A percentile compares a stretch with the other conserved stretches of the same genome.
These are phyloP conservation scores for Acanthamoeba sp. DNA, from an alignment of 208 protist species.

Conservation along the genomic window DNA sequence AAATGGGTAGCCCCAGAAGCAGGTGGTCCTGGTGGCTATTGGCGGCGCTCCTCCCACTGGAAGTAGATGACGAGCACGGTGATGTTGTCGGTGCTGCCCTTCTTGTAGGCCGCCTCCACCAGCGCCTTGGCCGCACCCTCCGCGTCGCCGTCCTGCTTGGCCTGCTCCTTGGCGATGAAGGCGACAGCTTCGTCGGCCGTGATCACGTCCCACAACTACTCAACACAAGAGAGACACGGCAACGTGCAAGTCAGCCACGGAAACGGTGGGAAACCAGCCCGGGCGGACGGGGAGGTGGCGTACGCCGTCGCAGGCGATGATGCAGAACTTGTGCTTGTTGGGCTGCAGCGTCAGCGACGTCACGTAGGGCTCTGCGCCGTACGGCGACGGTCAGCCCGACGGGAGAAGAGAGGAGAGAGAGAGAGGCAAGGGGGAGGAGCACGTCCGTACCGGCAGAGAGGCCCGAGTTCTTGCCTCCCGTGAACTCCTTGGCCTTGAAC, in stretches of 20 bases:
- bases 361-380: conserved; percentile 31
- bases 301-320: conserved; percentile 62
- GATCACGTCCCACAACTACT: conserved; percentile 62
- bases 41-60: conserved; percentile 10
- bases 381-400: not conserved
- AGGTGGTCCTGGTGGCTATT: too few species aligned
- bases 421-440: not conserved
- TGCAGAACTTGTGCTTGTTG: conserved; percentile 57
- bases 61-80: conserved; percentile 42
- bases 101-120: conserved; percentile 56
- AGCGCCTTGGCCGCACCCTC: conserved; percentile 54
- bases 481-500: conserved; percentile 68
- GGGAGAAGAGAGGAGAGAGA: not conserved
- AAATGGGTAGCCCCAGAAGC: too few species aligned
- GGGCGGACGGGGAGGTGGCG: not conserved
- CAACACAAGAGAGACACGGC: not conserved
- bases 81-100: conserved; percentile 65
- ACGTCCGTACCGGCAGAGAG: not conserved
- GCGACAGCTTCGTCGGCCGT: not conserved
- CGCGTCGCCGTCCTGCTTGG: not conserved
- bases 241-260: not conserved
- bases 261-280: not conserved
- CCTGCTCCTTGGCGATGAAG: conserved; percentile 6
- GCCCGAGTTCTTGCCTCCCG: conserved; percentile 19
- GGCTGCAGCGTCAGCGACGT: conserved; percentile 7